Evolutionary conservation across 2,329 filamentous ascomycete genomes (phyloP).

Genomic region (Beauveria asiatica): DNA sequence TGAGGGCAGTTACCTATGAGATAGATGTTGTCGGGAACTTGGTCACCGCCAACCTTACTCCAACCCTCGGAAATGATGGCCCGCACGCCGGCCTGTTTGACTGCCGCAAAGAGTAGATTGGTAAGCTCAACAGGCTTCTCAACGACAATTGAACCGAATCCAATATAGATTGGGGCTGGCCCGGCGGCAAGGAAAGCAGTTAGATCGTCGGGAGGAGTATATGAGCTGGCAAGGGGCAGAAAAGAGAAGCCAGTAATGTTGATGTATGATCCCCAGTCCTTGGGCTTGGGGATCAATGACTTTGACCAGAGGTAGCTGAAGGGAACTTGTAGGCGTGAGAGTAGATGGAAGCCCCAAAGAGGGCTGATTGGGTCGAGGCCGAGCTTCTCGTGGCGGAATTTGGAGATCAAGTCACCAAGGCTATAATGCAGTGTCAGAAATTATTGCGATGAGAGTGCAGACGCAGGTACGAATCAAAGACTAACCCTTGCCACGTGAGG

Average conservation of each 20-base stretch:
- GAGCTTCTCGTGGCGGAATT: constrained; percentile 53
- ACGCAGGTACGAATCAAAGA: background rate
- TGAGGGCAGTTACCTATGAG: constrained; percentile 59
- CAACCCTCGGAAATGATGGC: constrained; percentile 57
- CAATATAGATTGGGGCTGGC: constrained; percentile 35
- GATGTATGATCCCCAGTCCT: constrained; percentile 52
- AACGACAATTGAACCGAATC: constrained; percentile 11
- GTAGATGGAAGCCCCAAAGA: constrained; percentile 57
- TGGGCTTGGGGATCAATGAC: constrained; percentile 55
- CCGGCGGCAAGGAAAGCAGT: constrained; percentile 45
- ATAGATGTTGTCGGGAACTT: constrained; percentile 42
- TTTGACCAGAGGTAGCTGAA: constrained; percentile 67
- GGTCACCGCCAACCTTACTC: constrained; percentile 48
- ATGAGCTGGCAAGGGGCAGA: constrained; percentile 41
- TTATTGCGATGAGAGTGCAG: background rate
- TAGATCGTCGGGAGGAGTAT: constrained; percentile 46
- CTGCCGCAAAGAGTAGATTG: constrained; percentile 49
- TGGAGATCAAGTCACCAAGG: constrained; percentile 64
- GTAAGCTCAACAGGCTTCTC: constrained; percentile 48
- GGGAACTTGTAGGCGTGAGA: constrained; percentile 53
- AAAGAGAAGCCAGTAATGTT: constrained; percentile 57
- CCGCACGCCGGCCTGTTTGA: constrained; percentile 46
- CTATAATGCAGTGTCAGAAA: constrained; percentile 11
- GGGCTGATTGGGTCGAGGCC: constrained; percentile 56
- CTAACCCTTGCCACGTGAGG: constrained; percentile 62